Evolutionary conservation across 108 stramenopile species (phyloP).

Genomic region (Schizochytrium sp.): DNA sequence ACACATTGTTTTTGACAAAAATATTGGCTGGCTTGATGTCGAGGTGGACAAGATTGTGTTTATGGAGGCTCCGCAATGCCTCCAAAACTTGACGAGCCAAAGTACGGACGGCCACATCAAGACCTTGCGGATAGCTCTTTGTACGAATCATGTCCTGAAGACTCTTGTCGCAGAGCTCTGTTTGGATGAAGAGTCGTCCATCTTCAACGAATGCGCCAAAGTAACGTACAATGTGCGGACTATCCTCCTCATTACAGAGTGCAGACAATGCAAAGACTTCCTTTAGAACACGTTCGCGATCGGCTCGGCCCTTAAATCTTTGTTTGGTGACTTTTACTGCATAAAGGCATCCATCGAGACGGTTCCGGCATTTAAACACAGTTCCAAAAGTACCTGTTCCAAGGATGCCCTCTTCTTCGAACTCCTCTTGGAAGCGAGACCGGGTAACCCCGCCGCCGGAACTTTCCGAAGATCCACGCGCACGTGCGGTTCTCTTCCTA

Average conservation of each 20-base stretch:
- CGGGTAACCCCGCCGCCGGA: neutral
- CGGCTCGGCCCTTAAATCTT: conserved; percentile 67
- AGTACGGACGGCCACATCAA: neutral
- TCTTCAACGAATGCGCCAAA: conserved; percentile 71
- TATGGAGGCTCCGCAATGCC: conserved; percentile 67
- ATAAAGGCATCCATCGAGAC: conserved; percentile 71
- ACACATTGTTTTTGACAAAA: conserved; percentile 70
- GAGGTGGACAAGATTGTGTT: conserved; percentile 69
- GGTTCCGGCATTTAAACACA: conserved; percentile 68
- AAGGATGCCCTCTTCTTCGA: conserved; percentile 66
- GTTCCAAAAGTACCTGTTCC: conserved; percentile 72
- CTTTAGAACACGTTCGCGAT: conserved; percentile 71
- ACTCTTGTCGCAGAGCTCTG: conserved; percentile 72
- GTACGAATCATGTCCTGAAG: conserved; percentile 67
- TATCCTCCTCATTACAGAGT: conserved; percentile 66
- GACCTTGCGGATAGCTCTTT: conserved; percentile 52
- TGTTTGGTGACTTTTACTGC: conserved; percentile 70
- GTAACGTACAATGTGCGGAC: conserved; percentile 69
- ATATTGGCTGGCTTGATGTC: conserved; percentile 77
- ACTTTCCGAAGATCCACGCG: neutral
- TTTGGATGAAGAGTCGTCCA: conserved; percentile 73
- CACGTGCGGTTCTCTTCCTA: neutral
- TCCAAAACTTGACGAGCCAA: conserved; percentile 69
- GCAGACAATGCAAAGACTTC: conserved; percentile 72
- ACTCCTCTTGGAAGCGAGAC: conserved; percentile 64